Evolutionary conservation across 106 monocot species (phyloP).

Genomic region (Ottelia alismoides): DNA sequence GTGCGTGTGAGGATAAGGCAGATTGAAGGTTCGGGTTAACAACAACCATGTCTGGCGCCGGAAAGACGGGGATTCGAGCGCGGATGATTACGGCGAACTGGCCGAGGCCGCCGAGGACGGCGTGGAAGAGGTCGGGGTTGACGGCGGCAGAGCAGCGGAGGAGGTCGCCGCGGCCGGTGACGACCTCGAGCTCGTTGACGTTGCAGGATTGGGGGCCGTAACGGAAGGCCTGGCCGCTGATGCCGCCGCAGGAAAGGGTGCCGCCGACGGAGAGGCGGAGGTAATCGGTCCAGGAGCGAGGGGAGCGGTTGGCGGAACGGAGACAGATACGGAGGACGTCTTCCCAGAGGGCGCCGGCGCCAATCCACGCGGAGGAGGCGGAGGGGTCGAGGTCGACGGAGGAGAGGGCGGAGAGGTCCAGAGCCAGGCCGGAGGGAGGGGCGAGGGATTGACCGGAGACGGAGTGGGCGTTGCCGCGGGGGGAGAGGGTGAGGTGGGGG

Average conservation of each 20-base stretch:
- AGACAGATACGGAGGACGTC: constrained; percentile 15
- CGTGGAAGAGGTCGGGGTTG: constrained; percentile 53
- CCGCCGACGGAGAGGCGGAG: constrained; percentile 81
- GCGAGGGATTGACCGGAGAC: constrained; percentile 60
- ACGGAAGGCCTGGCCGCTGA: constrained; percentile 84
- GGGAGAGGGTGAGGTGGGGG: constrained; percentile 27
- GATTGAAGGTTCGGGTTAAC: too few species aligned
- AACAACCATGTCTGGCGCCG: constrained; percentile 47
- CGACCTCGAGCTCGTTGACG: constrained; percentile 68
- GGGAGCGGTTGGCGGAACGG: constrained; percentile 26
- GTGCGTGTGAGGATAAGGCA: too few species aligned
- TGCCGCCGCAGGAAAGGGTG: constrained; percentile 73
- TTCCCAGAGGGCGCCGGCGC: constrained; percentile 64
- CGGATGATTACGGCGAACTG: constrained; percentile 91
- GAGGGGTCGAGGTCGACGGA: constrained; percentile 5
- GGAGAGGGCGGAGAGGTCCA: constrained; percentile 20
- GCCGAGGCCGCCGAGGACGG: constrained; percentile 78
- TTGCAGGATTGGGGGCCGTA: constrained; percentile 72
- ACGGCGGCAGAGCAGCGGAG: constrained; percentile 30
- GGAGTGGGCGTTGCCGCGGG: constrained; percentile 85
- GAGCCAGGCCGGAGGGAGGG: constrained; percentile 37
- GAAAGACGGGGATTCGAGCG: constrained; percentile 51
- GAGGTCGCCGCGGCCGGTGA: constrained; percentile 56
- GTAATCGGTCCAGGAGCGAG: constrained; percentile 89
- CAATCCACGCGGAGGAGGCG: not conserved